phyloP scores from a whole-genome alignment of 1,284 basidiomycete genomes.

The Porodaedalea pini region DNA sequence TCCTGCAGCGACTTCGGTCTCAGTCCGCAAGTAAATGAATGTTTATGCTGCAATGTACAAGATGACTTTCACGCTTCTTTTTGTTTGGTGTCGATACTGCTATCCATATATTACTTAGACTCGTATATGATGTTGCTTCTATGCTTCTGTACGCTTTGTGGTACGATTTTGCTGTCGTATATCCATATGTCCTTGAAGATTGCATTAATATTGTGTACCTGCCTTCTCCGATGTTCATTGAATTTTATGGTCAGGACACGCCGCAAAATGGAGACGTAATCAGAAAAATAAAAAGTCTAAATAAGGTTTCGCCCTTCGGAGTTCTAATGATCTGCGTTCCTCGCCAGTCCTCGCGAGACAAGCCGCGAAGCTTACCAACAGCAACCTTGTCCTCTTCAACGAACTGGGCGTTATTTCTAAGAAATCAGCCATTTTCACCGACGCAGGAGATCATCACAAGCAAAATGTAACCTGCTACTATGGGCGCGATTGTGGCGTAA shows the following conservation, averaged over 20 bases:
- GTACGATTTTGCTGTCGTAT: not conserved
- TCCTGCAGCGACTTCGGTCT: conserved; percentile 16
- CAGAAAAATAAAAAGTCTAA: not conserved
- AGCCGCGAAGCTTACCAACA: not conserved
- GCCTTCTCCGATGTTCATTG: not conserved
- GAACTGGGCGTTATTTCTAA: not conserved
- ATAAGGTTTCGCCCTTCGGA: not conserved
- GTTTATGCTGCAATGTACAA: no score
- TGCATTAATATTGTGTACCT: not conserved
- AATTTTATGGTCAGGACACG: no score
- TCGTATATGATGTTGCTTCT: no score
- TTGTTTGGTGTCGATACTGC: no score
- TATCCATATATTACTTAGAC: no score
- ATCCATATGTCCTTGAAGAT: not conserved
- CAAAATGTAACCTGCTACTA: not conserved
- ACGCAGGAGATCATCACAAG: not conserved
- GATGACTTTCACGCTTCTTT: no score
- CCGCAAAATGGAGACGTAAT: no score
- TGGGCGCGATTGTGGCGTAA: not conserved
- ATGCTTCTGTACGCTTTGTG: not conserved
- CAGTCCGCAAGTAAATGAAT: not conserved
- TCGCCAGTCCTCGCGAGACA: not conserved
- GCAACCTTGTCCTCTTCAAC: not conserved
- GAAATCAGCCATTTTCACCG: not conserved
- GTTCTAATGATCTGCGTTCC: not conserved